These are phyloP conservation scores for Lactuca sativa DNA, from an alignment of 129 eudicot species.

Conservation along the genomic window DNA sequence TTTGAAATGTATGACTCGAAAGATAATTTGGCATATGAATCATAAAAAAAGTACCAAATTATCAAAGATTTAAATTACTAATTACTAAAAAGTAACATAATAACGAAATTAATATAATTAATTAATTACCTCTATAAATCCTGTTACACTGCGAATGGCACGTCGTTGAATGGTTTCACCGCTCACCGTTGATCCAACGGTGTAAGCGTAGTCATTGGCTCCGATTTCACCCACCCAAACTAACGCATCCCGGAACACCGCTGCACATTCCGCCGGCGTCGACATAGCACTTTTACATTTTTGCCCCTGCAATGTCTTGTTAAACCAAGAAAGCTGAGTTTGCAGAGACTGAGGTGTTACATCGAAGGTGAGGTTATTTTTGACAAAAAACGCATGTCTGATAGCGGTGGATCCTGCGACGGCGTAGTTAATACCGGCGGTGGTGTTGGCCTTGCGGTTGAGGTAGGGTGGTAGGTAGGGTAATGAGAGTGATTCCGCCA, in stretches of 20 bases:
- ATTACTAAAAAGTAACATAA: neutral
- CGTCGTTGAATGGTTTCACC: slow-evolving; percentile 40
- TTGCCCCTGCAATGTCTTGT: slow-evolving; percentile 35
- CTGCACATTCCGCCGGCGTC: slow-evolving; percentile 41
- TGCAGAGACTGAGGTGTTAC: slow-evolving; percentile 60
- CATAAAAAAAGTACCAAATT: too few species aligned
- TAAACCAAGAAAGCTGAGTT: slow-evolving; percentile 73
- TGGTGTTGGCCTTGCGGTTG: slow-evolving; percentile 31
- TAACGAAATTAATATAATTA: neutral
- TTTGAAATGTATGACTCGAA: too few species aligned
- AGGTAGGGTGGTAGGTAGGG: slow-evolving; percentile 70
- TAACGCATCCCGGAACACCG: slow-evolving; percentile 56
- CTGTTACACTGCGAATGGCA: slow-evolving; percentile 53
- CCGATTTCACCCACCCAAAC: slow-evolving; percentile 95
- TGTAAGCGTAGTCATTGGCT: slow-evolving; percentile 82
- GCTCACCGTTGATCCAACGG: slow-evolving; percentile 48
- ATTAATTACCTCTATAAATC: slow-evolving; percentile 55
- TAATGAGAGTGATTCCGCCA: slow-evolving; percentile 48
- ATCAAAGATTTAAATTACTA: too few species aligned
- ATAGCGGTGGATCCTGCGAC: slow-evolving; percentile 87
- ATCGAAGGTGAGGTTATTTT: slow-evolving; percentile 51
- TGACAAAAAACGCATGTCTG: slow-evolving; percentile 49
- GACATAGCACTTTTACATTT: slow-evolving; percentile 34
- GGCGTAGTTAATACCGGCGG: slow-evolving; percentile 65
- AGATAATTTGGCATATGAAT: too few species aligned